Conservation (phyloP, 148 eudicot species). For the Simmondsia chinensis region DNA sequence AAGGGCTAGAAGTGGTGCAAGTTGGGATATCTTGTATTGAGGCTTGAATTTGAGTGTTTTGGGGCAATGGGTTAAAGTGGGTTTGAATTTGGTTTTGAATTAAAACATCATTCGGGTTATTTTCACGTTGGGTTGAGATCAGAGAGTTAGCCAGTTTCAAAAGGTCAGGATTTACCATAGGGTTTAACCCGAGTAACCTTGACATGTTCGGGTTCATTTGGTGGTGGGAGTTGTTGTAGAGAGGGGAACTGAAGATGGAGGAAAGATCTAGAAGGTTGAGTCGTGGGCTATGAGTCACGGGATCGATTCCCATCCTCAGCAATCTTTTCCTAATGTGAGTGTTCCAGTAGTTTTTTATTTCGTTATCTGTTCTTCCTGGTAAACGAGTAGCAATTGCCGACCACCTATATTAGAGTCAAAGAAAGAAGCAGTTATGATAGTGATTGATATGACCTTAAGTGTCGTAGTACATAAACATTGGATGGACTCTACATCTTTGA, state of each 20-base stretch:
- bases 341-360: constrained; percentile 95
- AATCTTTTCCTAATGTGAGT: constrained; percentile 79
- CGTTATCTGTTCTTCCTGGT: constrained; percentile 94
- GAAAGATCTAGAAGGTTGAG: constrained; percentile 76
- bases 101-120: constrained; percentile 22
- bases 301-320: constrained; percentile 89
- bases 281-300: constrained; percentile 88
- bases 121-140: constrained; percentile 32
- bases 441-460: constrained; percentile 3
- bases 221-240: constrained; percentile 27
- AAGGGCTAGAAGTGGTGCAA: constrained; percentile 16
- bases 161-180: constrained; percentile 53
- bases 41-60: constrained; percentile 29
- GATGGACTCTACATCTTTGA: constrained; percentile 4
- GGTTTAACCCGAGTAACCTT: constrained; percentile 43
- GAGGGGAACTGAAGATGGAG: constrained; percentile 36
- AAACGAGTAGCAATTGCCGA: constrained; percentile 88
- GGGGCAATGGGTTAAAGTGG: constrained; percentile 16
- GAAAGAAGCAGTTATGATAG: constrained; percentile 12
- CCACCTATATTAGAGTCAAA: constrained; percentile 53
- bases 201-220: constrained; percentile 55
- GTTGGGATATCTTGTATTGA: constrained; percentile 29
- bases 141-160: constrained; percentile 57
- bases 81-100: constrained; percentile 31
- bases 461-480: constrained; percentile 11